phyloP scores from a whole-genome alignment of 176 grass and related monocot genomes.

The Eragrostis curvula region DNA sequence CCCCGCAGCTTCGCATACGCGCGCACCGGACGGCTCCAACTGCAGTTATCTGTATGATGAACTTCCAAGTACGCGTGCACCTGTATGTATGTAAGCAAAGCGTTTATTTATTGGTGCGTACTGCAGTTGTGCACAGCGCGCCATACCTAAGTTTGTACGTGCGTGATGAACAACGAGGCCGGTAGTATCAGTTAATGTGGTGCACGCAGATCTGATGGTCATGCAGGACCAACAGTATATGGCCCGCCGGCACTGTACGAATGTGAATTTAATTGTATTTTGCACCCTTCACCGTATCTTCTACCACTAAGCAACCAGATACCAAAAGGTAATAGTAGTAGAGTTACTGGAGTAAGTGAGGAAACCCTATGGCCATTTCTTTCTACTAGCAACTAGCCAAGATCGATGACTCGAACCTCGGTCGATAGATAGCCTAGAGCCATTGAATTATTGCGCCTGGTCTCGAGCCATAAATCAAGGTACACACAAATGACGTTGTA shows the following conservation, averaged over 20 bases:
- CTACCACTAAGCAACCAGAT: background rate
- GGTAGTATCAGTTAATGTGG: background rate
- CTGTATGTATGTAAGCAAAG: background rate
- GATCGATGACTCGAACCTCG: background rate
- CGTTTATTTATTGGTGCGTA: background rate
- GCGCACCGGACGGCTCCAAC: no score
- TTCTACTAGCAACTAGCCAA: background rate
- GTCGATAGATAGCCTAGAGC: background rate
- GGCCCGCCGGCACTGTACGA: background rate
- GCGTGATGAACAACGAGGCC: background rate
- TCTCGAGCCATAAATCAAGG: slow-evolving; percentile 11
- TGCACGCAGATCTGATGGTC: background rate
- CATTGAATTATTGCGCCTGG: background rate
- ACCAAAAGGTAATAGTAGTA: background rate
- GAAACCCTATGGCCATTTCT: background rate
- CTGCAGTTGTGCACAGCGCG: background rate
- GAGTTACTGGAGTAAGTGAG: background rate
- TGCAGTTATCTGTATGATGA: no score
- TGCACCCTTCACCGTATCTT: background rate
- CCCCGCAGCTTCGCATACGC: no score
- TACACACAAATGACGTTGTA: background rate
- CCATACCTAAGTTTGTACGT: background rate
- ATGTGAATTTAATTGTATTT: background rate
- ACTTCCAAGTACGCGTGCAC: background rate
- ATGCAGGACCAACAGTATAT: background rate